Conservation (phyloP, 371 early-diverging fungal species). For the Actinomortierella ambigua region DNA sequence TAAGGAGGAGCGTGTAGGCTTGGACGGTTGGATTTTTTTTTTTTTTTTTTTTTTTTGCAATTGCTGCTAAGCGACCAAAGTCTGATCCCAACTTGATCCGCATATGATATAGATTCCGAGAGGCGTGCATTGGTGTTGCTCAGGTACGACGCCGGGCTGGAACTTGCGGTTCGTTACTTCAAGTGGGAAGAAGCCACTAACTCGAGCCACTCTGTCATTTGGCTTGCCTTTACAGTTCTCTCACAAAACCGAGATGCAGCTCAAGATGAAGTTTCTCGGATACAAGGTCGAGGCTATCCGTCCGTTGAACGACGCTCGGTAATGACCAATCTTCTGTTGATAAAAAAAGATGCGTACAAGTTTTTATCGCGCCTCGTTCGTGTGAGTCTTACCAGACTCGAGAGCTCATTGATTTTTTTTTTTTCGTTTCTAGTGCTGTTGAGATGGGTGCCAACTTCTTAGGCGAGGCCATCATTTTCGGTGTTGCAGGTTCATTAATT, state of each 20-base stretch:
- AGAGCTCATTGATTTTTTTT: not conserved
- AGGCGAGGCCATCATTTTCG: slow-evolving; percentile 84
- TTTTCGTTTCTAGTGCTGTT: slow-evolving; percentile 62
- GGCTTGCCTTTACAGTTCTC: slow-evolving; percentile 47
- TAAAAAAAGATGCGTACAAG: not conserved
- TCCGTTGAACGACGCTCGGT: slow-evolving; percentile 83
- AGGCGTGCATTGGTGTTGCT: slow-evolving; percentile 84
- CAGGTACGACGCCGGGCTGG: slow-evolving; percentile 54
- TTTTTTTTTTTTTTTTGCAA: too few relatives aligned
- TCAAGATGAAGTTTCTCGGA: slow-evolving; percentile 83
- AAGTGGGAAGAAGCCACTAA: not conserved
- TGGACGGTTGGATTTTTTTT: too few relatives aligned
- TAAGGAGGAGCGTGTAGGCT: slow-evolving; percentile 2
- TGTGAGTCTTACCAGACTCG: not conserved
- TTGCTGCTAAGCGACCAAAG: too few relatives aligned
- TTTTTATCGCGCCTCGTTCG: not conserved
- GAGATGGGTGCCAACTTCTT: slow-evolving; percentile 90
- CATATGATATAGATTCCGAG: slow-evolving; percentile 64
- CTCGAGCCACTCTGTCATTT: not conserved
- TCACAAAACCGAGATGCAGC: slow-evolving; percentile 75
- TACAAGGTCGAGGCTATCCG: slow-evolving; percentile 81
- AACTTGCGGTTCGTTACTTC: not conserved
- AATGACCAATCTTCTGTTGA: not conserved
- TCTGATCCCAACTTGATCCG: too few relatives aligned
- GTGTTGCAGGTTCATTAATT: slow-evolving; percentile 82